phyloP scores from a whole-genome alignment of 2,329 filamentous ascomycete species.

The Pestalotiopsis sp. region DNA sequence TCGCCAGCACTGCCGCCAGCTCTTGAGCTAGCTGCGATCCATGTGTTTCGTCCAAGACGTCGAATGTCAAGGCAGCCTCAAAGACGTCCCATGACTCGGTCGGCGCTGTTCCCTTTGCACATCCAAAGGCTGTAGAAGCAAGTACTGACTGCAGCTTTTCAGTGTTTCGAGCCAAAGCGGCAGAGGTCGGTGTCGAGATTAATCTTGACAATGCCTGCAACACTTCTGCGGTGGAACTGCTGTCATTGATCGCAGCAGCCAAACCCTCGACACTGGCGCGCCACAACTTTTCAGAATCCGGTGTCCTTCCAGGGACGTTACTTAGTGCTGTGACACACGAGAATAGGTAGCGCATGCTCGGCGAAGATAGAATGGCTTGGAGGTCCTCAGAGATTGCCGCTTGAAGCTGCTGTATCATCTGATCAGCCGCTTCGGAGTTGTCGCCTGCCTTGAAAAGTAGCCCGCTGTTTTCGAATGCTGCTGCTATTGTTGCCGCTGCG shows the following conservation, averaged over 20 bases:
- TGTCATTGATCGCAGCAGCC: slow-evolving; percentile 31
- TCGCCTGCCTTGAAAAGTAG: slow-evolving; percentile 36
- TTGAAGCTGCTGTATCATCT: slow-evolving; percentile 44
- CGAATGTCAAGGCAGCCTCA: slow-evolving; percentile 45
- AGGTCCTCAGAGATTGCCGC: slow-evolving; percentile 57
- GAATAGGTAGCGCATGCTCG: slow-evolving; percentile 67
- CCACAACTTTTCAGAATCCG: slow-evolving; percentile 44
- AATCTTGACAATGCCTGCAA: slow-evolving; percentile 41
- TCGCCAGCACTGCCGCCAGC: slow-evolving; percentile 24
- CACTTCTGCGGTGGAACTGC: neutral
- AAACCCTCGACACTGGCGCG: slow-evolving; percentile 41
- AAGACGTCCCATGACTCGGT: slow-evolving; percentile 44
- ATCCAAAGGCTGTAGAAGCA: slow-evolving; percentile 37
- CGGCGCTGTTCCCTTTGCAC: slow-evolving; percentile 32
- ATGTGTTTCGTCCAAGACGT: slow-evolving; percentile 37
- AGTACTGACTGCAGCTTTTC: slow-evolving; percentile 49
- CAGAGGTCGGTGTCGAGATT: slow-evolving; percentile 44
- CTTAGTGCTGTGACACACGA: slow-evolving; percentile 62
- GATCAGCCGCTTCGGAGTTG: slow-evolving; percentile 23
- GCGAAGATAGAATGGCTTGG: slow-evolving; percentile 61
- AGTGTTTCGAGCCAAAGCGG: slow-evolving; percentile 37
- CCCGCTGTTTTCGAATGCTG: slow-evolving; percentile 40
- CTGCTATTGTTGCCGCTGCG: slow-evolving; percentile 46
- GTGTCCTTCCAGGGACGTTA: slow-evolving; percentile 36
- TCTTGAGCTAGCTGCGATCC: slow-evolving; percentile 34